These are phyloP conservation scores for Syncephalastrum monosporum DNA, from an alignment of 371 early-diverging fungal genomes.

Conservation along the genomic window DNA sequence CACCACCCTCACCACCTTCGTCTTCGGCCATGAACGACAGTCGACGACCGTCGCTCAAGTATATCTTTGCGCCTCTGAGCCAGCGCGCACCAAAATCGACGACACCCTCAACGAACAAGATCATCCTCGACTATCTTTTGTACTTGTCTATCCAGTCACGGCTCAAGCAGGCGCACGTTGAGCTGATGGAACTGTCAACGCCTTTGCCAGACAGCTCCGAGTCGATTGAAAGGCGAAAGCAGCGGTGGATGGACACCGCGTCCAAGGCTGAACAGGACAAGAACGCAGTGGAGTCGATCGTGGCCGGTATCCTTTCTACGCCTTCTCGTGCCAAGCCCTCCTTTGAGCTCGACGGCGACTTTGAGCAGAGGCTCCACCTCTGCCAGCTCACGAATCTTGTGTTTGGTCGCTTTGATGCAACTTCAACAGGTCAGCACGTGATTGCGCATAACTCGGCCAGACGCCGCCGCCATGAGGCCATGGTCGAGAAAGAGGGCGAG, in stretches of 20 bases:
- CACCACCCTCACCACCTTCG: conserved; percentile 4
- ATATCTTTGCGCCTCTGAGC: conserved; percentile 26
- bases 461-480: conserved; percentile 30
- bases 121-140: conserved; percentile 61
- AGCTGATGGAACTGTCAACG: conserved; percentile 32
- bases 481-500: conserved; percentile 16
- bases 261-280: conserved; percentile 46
- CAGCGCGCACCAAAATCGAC: conserved; percentile 17
- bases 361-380: conserved; percentile 59
- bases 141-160: conserved; percentile 63
- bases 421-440: conserved; percentile 40
- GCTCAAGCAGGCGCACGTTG: conserved; percentile 52
- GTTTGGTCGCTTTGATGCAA: conserved; percentile 63
- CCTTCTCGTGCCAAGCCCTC: conserved; percentile 31
- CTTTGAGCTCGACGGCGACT: conserved; percentile 41
- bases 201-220: conserved; percentile 27
- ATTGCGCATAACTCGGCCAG: conserved; percentile 30
- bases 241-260: conserved; percentile 42
- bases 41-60: conserved; percentile 25
- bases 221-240: conserved; percentile 26
- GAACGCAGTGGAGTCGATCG: conserved; percentile 50
- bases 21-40: conserved; percentile 2
- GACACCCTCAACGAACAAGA: conserved; percentile 56
- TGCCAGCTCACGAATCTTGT: conserved; percentile 62
- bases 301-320: conserved; percentile 54